A percentile compares a stretch with the other conserved stretches of the same genome.
phyloP scores from a whole-genome alignment of 192 early-diverging fungal genomes.

The Kickxella alabastrina region DNA sequence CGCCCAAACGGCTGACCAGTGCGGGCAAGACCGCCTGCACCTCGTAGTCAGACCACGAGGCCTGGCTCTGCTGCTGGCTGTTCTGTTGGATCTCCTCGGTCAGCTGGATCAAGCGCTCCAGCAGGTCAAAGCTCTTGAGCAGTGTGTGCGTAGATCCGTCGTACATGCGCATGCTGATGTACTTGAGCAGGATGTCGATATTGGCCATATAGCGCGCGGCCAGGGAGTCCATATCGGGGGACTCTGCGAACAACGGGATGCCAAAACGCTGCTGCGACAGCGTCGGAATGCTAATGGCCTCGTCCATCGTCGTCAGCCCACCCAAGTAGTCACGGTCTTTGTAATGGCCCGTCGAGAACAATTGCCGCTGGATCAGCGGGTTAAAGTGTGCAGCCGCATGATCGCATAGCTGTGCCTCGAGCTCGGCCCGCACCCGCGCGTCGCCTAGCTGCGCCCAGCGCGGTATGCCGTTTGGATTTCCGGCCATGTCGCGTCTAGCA shows the following conservation, averaged over 20 bases:
- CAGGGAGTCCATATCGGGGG: slow-evolving; percentile 52
- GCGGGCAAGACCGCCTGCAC: slow-evolving; percentile 70
- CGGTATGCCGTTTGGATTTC: slow-evolving; percentile 64
- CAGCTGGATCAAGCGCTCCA: slow-evolving; percentile 67
- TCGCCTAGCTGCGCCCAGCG: slow-evolving; percentile 48
- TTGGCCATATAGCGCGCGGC: slow-evolving; percentile 62
- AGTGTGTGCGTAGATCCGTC: slow-evolving; percentile 89
- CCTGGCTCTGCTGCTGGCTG: slow-evolving; percentile 2
- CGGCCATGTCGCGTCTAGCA: slow-evolving; percentile 63
- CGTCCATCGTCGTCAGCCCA: slow-evolving; percentile 66
- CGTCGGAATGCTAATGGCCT: slow-evolving; percentile 54
- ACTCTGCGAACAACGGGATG: slow-evolving; percentile 31
- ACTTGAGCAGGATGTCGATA: slow-evolving; percentile 79
- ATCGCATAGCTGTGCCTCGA: slow-evolving; percentile 52
- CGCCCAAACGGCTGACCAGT: slow-evolving; percentile 65
- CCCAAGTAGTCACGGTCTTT: slow-evolving; percentile 76
- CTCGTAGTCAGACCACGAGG: slow-evolving; percentile 72
- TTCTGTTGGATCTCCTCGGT: slow-evolving; percentile 61
- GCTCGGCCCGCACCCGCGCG: slow-evolving; percentile 24
- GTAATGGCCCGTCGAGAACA: slow-evolving; percentile 84
- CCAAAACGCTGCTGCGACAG: slow-evolving; percentile 37
- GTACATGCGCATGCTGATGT: slow-evolving; percentile 83
- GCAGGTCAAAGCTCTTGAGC: slow-evolving; percentile 76
- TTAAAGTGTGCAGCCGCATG: slow-evolving; percentile 63
- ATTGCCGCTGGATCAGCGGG: slow-evolving; percentile 52